These are phyloP conservation scores for Glaciozyma antarctica DNA, from an alignment of 768 basidiomycete genomes.

Conservation along the genomic window DNA sequence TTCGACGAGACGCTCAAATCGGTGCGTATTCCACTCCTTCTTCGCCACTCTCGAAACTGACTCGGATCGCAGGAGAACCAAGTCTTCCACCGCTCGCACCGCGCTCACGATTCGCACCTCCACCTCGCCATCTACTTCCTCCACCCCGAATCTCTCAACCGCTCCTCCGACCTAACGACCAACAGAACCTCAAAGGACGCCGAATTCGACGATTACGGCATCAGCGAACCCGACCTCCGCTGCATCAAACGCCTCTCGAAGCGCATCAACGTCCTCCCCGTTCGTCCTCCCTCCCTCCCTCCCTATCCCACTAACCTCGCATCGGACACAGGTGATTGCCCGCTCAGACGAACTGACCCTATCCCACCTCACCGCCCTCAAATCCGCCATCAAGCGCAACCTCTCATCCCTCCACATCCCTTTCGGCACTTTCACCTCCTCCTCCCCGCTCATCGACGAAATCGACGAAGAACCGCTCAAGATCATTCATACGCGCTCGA, in stretches of 20 bases:
- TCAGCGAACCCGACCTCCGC: constrained; percentile 5
- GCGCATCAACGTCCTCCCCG: constrained; percentile 14
- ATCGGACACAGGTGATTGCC: constrained; percentile 1
- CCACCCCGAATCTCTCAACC: constrained; percentile 4
- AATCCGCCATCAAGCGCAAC: constrained; percentile 7
- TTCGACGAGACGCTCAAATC: constrained; percentile 4
- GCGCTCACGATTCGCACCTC: constrained; percentile 8
- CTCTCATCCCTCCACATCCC: background rate
- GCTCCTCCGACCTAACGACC: background rate
- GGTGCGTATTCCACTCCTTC: background rate
- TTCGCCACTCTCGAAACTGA: background rate
- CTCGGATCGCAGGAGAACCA: constrained; percentile 2
- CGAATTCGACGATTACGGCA: background rate
- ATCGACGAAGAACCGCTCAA: background rate
- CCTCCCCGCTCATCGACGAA: background rate
- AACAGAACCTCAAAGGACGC: background rate
- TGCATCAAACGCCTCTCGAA: constrained; percentile 8
- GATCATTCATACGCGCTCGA: background rate
- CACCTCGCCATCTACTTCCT: constrained; percentile 19
- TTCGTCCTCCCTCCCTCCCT: background rate
- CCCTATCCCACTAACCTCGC: background rate
- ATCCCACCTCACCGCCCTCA: background rate
- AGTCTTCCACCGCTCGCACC: constrained; percentile 6
- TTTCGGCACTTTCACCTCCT: background rate
- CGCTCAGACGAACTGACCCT: constrained; percentile 6